Base-by-base conservation (phyloP, 2,329 filamentous ascomycete genomes). In the Dactylellina cionopaga region DNA sequence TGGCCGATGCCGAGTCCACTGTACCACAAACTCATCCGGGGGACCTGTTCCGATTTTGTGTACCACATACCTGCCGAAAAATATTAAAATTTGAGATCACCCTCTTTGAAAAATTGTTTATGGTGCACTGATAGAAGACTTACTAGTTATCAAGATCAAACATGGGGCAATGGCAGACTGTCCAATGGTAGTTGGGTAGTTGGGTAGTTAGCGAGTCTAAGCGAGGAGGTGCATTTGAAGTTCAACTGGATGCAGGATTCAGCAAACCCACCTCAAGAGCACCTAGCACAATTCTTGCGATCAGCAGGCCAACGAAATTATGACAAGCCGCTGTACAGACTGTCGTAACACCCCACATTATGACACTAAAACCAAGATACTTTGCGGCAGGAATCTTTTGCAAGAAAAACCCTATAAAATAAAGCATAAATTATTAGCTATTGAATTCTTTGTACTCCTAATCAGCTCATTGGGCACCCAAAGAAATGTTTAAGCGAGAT, bases 1-100 rank as follows among this genome's bases (percentile, higher is more conserved):
- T 88, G 86, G 4, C 85, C 86, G 2, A 86, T 79, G 0, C 87
- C 87, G 10, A 88, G 80, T 6, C 86, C 86, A 31, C 83, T 81
- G 76, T 87, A 88, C 87, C 86, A 88, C 76, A 88, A 82, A 15
- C 83, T 85, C 77, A 87, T 87, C 6, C 87, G 83, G 5, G 85
- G 84, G 2, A 85, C 84, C 76, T 86, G 85, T 77, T 89, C 87
- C 1, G 81, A 81, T 65, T 84, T 83, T 25, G 82, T 76, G 54
- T 76, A 76, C 75, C 75, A 76, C 75, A 76, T 76, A 17, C 74
- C 70, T 75, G 27, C 46, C 33, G 33, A 43, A 17, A 25, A 11
- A 13, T 27, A 5, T 47, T 47, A 27, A n/a, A 6, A 47, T 47
- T 13, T 47, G n/a, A n/a, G 6, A 33, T 47, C 22, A 17, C 15